Conservation (phyloP, 108 stramenopile species). For the Nitzschia sp. region DNA sequence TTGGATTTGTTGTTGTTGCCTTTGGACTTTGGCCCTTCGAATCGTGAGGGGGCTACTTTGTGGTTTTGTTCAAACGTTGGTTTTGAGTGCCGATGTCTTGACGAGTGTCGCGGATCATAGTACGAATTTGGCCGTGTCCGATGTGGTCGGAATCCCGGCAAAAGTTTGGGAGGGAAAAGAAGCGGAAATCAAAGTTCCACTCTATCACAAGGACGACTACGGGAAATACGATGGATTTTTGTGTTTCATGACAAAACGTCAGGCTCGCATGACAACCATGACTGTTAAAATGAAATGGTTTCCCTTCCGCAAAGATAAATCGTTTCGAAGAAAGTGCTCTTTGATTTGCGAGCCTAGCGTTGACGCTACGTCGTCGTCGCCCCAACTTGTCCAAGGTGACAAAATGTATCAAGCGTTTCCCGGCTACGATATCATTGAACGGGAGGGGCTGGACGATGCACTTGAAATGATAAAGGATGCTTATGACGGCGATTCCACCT, state of each 20-base stretch:
- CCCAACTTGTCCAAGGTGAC: background rate
- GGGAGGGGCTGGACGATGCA: conserved; percentile 27
- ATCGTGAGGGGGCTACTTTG: background rate
- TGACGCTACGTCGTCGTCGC: background rate
- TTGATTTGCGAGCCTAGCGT: conserved; percentile 10
- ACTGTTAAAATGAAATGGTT: conserved; percentile 13
- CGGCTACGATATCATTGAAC: conserved; percentile 29
- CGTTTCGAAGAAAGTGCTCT: conserved; percentile 13
- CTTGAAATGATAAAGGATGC: conserved; percentile 16
- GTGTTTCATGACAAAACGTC: background rate
- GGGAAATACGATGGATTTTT: conserved; percentile 6
- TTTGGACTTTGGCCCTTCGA: conserved; percentile 5
- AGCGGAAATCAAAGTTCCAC: conserved; percentile 7
- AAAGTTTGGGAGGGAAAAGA: conserved; percentile 14
- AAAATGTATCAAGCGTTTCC: conserved; percentile 17
- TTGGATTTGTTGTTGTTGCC: conserved; percentile 1
- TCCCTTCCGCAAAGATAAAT: background rate
- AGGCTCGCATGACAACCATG: background rate
- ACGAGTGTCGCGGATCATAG: conserved; percentile 10
- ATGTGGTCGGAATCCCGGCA: conserved; percentile 7
- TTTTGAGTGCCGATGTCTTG: conserved; percentile 14
- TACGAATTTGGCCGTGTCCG: conserved; percentile 24
- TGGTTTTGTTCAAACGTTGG: conserved; percentile 1
- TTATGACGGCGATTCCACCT: conserved; percentile 25
- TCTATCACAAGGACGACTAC: conserved; percentile 31